phyloP scores from a whole-genome alignment of 257 asterid species.

The Phtheirospermum japonicum region DNA sequence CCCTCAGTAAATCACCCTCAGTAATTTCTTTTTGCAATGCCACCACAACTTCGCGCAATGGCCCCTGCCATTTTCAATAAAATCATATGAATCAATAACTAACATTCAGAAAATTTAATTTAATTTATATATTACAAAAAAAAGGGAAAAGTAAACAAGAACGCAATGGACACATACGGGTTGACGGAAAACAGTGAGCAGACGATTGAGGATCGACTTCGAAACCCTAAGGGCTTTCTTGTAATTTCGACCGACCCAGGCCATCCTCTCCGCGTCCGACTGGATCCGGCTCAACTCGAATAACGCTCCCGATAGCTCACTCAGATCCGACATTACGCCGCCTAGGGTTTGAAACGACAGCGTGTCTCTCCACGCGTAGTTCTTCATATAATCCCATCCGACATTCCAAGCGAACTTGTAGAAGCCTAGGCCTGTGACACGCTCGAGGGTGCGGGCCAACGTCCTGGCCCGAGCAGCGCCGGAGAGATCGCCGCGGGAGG shows the following conservation, averaged over 20 bases:
- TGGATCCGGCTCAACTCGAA: conserved; percentile 42
- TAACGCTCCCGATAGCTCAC: conserved; percentile 43
- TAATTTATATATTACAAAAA: background rate
- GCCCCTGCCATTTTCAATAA: conserved; percentile 52
- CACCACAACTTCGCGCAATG: conserved; percentile 52
- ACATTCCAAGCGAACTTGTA: conserved; percentile 48
- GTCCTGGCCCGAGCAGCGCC: conserved; percentile 61
- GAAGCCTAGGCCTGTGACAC: conserved; percentile 55
- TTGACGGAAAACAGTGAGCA: conserved; percentile 50
- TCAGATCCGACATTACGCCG: conserved; percentile 51
- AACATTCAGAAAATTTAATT: background rate
- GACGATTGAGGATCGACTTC: conserved; percentile 42
- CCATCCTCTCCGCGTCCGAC: conserved; percentile 54
- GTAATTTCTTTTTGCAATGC: conserved; percentile 53
- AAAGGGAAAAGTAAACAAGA: background rate
- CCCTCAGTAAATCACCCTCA: conserved; percentile 69
- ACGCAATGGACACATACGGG: conserved; percentile 40
- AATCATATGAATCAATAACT: conserved; percentile 2
- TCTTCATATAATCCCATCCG: conserved; percentile 62
- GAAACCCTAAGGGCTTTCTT: conserved; percentile 41
- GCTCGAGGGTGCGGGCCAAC: conserved; percentile 47
- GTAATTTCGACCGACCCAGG: conserved; percentile 65
- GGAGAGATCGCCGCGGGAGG: conserved; percentile 62
- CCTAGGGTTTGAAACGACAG: conserved; percentile 40
- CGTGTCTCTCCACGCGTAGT: conserved; percentile 58